Percentiles rank a stretch among this genome's conserved stretches.
These are phyloP conservation scores for Mycena indigotica DNA, from an alignment of 768 basidiomycete genomes.

Conservation along the genomic window DNA sequence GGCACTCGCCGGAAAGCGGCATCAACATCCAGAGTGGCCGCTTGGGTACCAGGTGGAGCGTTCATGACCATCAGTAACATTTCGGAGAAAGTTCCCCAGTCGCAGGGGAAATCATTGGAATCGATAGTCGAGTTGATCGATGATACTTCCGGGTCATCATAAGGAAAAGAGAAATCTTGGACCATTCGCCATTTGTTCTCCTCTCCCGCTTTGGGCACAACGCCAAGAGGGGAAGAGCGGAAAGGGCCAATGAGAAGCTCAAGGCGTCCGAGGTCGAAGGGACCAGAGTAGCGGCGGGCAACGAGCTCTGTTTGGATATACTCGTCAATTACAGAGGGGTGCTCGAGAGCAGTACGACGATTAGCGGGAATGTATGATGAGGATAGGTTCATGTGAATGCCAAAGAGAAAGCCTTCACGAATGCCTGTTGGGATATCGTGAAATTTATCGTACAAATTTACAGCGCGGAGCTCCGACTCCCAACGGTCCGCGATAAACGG, in stretches of 20 bases:
- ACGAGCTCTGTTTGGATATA: slow-evolving; percentile 22
- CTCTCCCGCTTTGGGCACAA: slow-evolving; percentile 21
- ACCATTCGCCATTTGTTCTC: slow-evolving; percentile 25
- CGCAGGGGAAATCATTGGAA: too few relatives aligned
- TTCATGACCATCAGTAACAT: too few relatives aligned
- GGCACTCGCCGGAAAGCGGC: too few relatives aligned
- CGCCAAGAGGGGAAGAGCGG: slow-evolving; percentile 25
- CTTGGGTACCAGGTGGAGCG: too few relatives aligned
- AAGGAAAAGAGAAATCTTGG: too few relatives aligned
- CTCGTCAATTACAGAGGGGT: slow-evolving; percentile 13
- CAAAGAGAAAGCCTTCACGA: slow-evolving; percentile 28
- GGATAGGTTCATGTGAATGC: slow-evolving; percentile 4
- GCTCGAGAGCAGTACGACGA: slow-evolving; percentile 23
- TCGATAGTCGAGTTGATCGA: too few relatives aligned
- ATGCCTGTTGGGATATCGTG: slow-evolving; percentile 26
- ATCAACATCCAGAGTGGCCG: too few relatives aligned
- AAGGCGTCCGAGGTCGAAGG: slow-evolving; percentile 17
- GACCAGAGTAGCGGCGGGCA: slow-evolving; percentile 18
- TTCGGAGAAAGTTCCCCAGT: too few relatives aligned
- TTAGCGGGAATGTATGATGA: slow-evolving; percentile 26
- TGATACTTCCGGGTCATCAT: too few relatives aligned
- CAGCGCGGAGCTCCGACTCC: slow-evolving; percentile 11
- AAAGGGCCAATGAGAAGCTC: slow-evolving; percentile 24
- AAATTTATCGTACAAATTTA: slow-evolving; percentile 18
- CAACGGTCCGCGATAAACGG: slow-evolving; percentile 27